Percentiles rank a stretch among this genome's conserved stretches.
phyloP scores from a whole-genome alignment of 257 asterid species.

The Forsythia viridissima region DNA sequence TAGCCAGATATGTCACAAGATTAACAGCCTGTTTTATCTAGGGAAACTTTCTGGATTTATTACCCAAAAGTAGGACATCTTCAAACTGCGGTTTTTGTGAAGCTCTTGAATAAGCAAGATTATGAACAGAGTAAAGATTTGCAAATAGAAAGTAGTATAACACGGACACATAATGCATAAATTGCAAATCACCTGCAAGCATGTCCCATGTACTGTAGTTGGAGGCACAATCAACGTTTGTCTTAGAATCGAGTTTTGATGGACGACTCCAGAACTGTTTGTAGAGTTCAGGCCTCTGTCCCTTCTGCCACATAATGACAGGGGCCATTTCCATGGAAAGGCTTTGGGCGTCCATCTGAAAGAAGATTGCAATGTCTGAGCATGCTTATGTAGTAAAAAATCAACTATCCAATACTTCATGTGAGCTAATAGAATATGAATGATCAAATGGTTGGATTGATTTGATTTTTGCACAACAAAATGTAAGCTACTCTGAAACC shows the following conservation, averaged over 20 bases:
- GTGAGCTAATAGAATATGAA: background rate
- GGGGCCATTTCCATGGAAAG: slow-evolving; percentile 93
- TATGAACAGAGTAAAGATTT: background rate
- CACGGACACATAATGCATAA: background rate
- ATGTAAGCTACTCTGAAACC: background rate
- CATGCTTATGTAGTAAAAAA: slow-evolving; percentile 13
- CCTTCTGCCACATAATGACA: slow-evolving; percentile 83
- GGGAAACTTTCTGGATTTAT: background rate
- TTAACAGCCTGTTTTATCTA: background rate
- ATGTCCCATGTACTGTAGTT: slow-evolving; percentile 53
- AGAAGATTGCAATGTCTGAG: slow-evolving; percentile 23
- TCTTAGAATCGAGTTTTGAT: slow-evolving; percentile 44
- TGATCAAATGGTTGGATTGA: background rate
- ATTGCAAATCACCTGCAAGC: slow-evolving; percentile 58
- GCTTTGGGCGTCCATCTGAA: slow-evolving; percentile 92
- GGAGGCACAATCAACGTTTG: slow-evolving; percentile 39
- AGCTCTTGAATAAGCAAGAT: background rate
- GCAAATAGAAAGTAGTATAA: background rate
- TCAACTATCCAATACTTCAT: background rate
- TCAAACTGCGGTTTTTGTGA: background rate
- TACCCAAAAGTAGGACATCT: background rate
- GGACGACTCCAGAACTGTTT: slow-evolving; percentile 62
- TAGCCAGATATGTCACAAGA: background rate
- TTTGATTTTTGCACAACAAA: background rate
- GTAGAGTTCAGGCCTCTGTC: slow-evolving; percentile 63